Percentiles rank a stretch among this genome's conserved stretches.
phyloP scores from a whole-genome alignment of 2,329 filamentous ascomycete genomes.

The Geoglossum cookeanum region DNA sequence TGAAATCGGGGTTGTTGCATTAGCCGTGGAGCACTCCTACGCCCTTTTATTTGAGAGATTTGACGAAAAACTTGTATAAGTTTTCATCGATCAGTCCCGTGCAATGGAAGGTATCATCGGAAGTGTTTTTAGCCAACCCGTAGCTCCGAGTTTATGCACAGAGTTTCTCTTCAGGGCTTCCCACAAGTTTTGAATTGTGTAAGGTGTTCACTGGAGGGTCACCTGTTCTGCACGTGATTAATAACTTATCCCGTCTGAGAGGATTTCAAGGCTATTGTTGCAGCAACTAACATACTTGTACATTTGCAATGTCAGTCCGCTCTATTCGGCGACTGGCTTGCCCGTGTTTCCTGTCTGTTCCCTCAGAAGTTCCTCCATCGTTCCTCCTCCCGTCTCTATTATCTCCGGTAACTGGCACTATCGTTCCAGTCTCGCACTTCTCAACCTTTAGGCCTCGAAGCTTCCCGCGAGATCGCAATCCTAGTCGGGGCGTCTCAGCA shows the following conservation, averaged over 20 bases:
- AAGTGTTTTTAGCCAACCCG: too few species aligned
- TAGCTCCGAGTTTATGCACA: too few species aligned
- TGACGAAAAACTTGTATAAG: neutral
- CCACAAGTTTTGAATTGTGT: neutral
- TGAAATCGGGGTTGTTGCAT: neutral
- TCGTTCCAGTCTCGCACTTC: conserved; percentile 18
- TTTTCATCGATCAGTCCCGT: neutral
- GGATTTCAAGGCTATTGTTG: neutral
- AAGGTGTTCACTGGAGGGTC: neutral
- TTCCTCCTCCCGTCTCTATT: conserved; percentile 23
- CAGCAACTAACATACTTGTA: neutral
- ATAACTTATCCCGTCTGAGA: neutral
- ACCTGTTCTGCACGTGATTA: neutral
- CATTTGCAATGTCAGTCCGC: neutral
- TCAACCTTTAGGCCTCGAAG: conserved; percentile 35
- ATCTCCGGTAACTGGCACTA: conserved; percentile 1
- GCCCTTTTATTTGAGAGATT: neutral
- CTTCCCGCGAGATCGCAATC: conserved; percentile 54
- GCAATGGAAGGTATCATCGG: neutral
- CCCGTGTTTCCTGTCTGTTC: conserved; percentile 9
- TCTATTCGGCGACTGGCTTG: conserved; percentile 17
- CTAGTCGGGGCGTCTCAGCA: conserved; percentile 61
- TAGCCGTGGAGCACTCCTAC: neutral
- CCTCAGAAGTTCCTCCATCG: conserved; percentile 23
- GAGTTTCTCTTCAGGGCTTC: too few species aligned